Percentiles rank a stretch among this genome's conserved stretches.
Conservation (phyloP, 2,329 filamentous ascomycete genomes). For the Ambrosiella cleistominuta region DNA sequence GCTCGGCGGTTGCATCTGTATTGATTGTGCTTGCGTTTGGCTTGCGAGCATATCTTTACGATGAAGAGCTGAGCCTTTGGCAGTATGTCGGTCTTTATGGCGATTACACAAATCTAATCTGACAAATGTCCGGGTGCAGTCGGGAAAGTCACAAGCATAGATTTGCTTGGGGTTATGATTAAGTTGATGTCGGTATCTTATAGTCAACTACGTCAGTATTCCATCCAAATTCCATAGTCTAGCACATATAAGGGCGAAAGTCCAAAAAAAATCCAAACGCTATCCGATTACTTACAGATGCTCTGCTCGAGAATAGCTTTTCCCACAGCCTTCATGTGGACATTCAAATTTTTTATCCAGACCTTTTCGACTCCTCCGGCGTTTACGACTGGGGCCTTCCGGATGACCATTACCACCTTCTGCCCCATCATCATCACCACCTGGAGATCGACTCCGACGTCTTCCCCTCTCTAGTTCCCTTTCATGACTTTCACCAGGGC, state of each 20-base stretch:
- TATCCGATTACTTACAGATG: slow-evolving; percentile 51
- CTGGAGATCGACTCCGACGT: slow-evolving; percentile 26
- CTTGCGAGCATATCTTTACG: slow-evolving; percentile 38
- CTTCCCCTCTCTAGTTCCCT: slow-evolving; percentile 24
- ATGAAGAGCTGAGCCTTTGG: slow-evolving; percentile 58
- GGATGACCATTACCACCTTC: slow-evolving; percentile 24
- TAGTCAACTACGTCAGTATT: not conserved
- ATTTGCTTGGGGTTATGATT: slow-evolving; percentile 95
- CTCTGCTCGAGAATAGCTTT: slow-evolving; percentile 90
- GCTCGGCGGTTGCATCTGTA: not conserved
- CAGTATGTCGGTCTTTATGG: slow-evolving; percentile 64
- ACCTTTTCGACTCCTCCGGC: slow-evolving; percentile 57
- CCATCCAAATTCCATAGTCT: not conserved
- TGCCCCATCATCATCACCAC: slow-evolving; percentile 24
- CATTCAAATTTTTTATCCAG: slow-evolving; percentile 73
- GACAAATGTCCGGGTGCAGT: slow-evolving; percentile 80
- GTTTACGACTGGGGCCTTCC: slow-evolving; percentile 38
- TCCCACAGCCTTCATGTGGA: slow-evolving; percentile 71
- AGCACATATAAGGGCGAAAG: not conserved
- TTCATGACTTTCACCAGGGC: slow-evolving; percentile 21
- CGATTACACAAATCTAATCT: slow-evolving; percentile 81
- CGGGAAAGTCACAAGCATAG: slow-evolving; percentile 81
- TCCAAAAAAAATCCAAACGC: not conserved
- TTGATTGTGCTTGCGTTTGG: slow-evolving; percentile 16
- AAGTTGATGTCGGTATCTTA: slow-evolving; percentile 69